Conservation (phyloP, 208 protist species). For the Leishmania guyanensis region DNA sequence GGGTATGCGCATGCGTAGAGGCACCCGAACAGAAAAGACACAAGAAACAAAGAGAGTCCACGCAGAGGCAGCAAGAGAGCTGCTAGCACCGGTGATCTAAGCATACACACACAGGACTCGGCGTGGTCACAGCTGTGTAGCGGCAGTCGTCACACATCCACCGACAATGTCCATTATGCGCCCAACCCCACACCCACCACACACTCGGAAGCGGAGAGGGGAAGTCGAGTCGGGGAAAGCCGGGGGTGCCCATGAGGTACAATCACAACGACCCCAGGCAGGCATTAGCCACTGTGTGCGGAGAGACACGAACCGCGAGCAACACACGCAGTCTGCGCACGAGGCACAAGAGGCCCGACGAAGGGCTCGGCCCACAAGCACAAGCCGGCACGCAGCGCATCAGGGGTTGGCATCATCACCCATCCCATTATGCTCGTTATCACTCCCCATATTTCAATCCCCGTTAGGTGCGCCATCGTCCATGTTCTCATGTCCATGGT, state of each 20-base stretch:
- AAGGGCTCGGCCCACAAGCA: neutral
- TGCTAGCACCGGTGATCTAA: neutral
- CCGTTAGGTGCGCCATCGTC: too few relatives aligned
- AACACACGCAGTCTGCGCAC: neutral
- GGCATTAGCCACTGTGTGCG: neutral
- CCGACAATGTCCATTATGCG: neutral
- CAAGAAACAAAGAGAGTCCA: neutral
- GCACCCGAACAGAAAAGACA: too few relatives aligned
- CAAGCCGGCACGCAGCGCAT: neutral
- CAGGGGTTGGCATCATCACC: neutral
- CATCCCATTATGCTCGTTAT: neutral
- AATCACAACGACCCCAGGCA: neutral
- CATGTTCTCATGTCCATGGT: neutral
- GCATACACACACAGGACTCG: neutral
- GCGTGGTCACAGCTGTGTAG: neutral
- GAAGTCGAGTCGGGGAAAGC: neutral
- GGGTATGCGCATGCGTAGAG: neutral
- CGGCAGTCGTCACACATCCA: neutral
- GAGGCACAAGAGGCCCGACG: neutral
- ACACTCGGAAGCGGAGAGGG: neutral
- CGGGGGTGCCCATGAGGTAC: neutral
- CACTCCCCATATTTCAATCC: neutral
- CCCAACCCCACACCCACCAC: neutral
- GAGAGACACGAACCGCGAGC: neutral
- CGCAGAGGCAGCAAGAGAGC: neutral